A percentile compares a stretch with the other conserved stretches of the same genome.
Conservation (phyloP, 177 flowering plant genomes). For the Tripterygium wilfordii region DNA sequence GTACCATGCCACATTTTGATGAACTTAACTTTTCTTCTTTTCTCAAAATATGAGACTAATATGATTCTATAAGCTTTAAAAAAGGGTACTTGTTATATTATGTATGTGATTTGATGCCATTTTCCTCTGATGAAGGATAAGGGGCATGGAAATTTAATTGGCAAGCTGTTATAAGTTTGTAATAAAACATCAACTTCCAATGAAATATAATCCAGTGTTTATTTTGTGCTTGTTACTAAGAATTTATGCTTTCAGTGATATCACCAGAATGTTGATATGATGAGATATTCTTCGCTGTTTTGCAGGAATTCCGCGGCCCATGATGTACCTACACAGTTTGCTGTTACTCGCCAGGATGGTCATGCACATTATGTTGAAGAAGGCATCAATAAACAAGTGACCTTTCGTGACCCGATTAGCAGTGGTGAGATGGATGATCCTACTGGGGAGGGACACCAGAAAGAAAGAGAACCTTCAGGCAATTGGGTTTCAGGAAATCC, state of each 20-base stretch:
- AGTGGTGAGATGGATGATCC: conserved; percentile 54
- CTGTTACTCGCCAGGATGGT: conserved; percentile 22
- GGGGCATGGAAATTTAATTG: too few species aligned
- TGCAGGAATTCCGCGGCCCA: conserved; percentile 41
- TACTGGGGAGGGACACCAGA: conserved; percentile 37
- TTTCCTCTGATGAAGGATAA: too few species aligned
- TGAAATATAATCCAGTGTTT: too few species aligned
- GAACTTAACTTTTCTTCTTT: too few species aligned
- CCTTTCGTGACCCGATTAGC: conserved; percentile 58
- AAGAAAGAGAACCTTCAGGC: conserved; percentile 49
- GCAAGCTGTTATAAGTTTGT: too few species aligned
- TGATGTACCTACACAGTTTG: conserved; percentile 28
- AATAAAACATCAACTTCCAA: too few species aligned
- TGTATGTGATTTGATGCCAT: too few species aligned
- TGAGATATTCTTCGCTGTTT: not conserved
- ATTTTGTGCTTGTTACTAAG: too few species aligned
- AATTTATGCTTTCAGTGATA: not conserved
- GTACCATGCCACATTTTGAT: too few species aligned
- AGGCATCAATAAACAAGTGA: conserved; percentile 43
- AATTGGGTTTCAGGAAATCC: conserved; percentile 64
- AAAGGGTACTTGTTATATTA: too few species aligned
- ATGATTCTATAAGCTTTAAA: too few species aligned
- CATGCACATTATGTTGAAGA: conserved; percentile 35
- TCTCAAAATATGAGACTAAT: too few species aligned
- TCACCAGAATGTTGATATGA: not conserved